These are phyloP conservation scores for Saposhnikovia divaricata DNA, from an alignment of 129 eudicot species.

Conservation along the genomic window DNA sequence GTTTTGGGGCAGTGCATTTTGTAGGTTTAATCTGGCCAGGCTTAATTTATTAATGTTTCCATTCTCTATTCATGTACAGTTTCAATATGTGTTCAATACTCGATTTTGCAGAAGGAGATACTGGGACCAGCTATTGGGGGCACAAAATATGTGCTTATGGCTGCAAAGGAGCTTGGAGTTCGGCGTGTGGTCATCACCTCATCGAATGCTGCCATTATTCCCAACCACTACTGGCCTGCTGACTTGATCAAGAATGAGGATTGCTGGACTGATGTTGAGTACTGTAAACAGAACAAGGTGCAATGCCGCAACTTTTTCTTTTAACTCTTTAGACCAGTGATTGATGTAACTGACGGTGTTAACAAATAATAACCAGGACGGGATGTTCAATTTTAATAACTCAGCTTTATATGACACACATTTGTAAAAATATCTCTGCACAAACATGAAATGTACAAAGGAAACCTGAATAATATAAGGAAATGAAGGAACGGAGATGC, in stretches of 20 bases:
- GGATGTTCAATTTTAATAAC: background rate
- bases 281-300: conserved; percentile 70
- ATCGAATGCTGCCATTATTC: conserved; percentile 61
- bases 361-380: background rate
- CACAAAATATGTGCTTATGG: conserved; percentile 77
- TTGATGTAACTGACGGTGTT: background rate
- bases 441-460: background rate
- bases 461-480: too few species aligned
- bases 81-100: background rate
- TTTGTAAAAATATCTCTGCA: too few species aligned
- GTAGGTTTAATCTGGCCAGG: background rate
- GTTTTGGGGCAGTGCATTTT: background rate
- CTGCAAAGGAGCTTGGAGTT: conserved; percentile 75
- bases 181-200: conserved; percentile 89
- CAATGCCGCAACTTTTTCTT: background rate
- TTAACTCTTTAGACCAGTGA: background rate
- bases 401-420: too few species aligned
- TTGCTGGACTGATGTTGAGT: conserved; percentile 92
- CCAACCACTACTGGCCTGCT: conserved; percentile 74
- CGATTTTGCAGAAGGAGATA: conserved; percentile 38
- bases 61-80: background rate
- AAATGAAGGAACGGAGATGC: too few species aligned
- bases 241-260: conserved; percentile 63
- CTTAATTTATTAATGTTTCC: background rate
- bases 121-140: conserved; percentile 82